A percentile compares a stretch with the other conserved stretches of the same genome.
Evolutionary conservation across 2,329 filamentous ascomycete species (phyloP).

Genomic region (Epichloe gansuensis): DNA sequence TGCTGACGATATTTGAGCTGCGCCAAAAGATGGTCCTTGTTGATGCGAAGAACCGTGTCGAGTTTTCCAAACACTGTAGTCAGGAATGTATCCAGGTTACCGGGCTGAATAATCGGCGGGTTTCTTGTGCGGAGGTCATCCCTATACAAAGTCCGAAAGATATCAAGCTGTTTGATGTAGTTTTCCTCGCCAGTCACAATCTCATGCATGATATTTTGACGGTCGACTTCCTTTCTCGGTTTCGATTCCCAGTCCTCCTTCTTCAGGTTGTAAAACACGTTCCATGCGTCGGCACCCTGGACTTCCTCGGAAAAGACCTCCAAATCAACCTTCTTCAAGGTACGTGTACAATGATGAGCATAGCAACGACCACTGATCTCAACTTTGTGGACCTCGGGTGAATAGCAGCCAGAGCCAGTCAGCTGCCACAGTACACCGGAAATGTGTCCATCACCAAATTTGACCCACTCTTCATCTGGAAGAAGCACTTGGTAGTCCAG

Average conservation of each 20-base stretch:
- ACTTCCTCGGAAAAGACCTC: slow-evolving; percentile 58
- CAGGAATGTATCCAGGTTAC: slow-evolving; percentile 68
- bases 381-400: slow-evolving; percentile 64
- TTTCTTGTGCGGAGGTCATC: slow-evolving; percentile 62
- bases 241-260: slow-evolving; percentile 61
- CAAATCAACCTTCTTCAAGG: slow-evolving; percentile 85
- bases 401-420: slow-evolving; percentile 83
- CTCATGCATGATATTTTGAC: slow-evolving; percentile 90
- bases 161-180: slow-evolving; percentile 80
- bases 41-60: slow-evolving; percentile 76
- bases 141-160: slow-evolving; percentile 73
- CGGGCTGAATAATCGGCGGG: slow-evolving; percentile 68
- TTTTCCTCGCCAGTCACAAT: slow-evolving; percentile 87
- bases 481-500: slow-evolving; percentile 64
- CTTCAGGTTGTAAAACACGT: slow-evolving; percentile 72
- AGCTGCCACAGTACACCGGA: slow-evolving; percentile 90
- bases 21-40: slow-evolving; percentile 82
- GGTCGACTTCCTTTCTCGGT: slow-evolving; percentile 76
- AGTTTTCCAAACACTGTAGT: slow-evolving; percentile 80
- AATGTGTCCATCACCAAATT: slow-evolving; percentile 67
- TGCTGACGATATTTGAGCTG: slow-evolving; percentile 95
- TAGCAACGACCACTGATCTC: slow-evolving; percentile 71
- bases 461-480: slow-evolving; percentile 94
- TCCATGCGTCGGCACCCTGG: slow-evolving; percentile 67
- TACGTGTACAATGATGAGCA: slow-evolving; percentile 84